These are phyloP conservation scores for Rubia tinctorum DNA, from an alignment of 305 asterid species.

Conservation along the genomic window DNA sequence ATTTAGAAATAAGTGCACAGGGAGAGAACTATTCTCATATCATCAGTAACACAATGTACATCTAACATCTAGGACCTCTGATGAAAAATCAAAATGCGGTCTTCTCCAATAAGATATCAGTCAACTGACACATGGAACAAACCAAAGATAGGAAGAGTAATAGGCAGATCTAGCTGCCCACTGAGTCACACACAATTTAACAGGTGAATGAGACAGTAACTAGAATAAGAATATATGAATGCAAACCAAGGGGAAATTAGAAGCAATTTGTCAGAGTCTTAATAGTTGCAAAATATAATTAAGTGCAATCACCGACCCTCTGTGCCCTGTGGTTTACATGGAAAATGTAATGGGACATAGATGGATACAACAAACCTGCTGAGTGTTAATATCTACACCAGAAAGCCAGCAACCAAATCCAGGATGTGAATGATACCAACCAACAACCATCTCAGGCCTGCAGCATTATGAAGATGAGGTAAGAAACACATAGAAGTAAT, in stretches of 20 bases:
- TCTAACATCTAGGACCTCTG: neutral
- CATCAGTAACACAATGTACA: neutral
- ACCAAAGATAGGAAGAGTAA: neutral
- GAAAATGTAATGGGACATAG: too few species aligned
- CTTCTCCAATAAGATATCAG: neutral
- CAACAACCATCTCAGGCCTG: constrained; percentile 99
- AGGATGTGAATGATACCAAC: constrained; percentile 99
- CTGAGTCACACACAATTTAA: neutral
- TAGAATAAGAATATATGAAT: neutral
- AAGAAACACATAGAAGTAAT: neutral
- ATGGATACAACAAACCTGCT: constrained; percentile 55
- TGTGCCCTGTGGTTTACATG: neutral
- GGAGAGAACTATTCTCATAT: neutral
- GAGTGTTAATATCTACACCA: constrained; percentile 98
- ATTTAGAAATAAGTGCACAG: neutral
- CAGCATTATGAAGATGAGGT: constrained; percentile 12
- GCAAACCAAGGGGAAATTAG: neutral
- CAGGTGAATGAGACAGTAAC: constrained; percentile 15
- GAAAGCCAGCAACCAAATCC: constrained; percentile 99
- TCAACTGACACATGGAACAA: neutral
- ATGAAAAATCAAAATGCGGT: neutral
- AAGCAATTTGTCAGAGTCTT: neutral
- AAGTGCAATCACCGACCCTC: neutral
- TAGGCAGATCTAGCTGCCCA: neutral
- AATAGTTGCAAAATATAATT: neutral